Evolutionary conservation across 2,329 filamentous ascomycete genomes (phyloP).

Genomic region (Cryphonectria japonica): DNA sequence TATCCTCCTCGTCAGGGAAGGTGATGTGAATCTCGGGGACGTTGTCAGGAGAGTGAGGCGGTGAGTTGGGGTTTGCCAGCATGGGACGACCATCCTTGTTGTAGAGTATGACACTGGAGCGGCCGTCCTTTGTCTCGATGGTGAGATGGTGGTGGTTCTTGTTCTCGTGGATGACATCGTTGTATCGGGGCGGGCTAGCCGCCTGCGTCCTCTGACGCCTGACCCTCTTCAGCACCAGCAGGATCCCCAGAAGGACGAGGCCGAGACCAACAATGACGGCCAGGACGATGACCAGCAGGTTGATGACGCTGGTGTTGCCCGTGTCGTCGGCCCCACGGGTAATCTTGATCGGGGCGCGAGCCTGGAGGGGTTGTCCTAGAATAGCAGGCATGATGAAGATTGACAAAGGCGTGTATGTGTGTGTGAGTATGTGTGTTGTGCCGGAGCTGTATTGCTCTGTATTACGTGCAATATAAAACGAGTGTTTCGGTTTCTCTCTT

Average conservation of each 20-base stretch:
- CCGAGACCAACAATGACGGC: slow-evolving; percentile 72
- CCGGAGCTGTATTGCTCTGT: not conserved
- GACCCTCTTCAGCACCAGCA: slow-evolving; percentile 74
- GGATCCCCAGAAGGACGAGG: slow-evolving; percentile 67
- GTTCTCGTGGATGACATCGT: slow-evolving; percentile 51
- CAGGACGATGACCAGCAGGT: slow-evolving; percentile 79
- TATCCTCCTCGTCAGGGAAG: slow-evolving; percentile 87
- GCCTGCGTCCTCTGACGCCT: slow-evolving; percentile 50
- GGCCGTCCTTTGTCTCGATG: slow-evolving; percentile 61
- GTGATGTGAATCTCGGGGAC: slow-evolving; percentile 97
- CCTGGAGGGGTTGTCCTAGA: slow-evolving; percentile 36
- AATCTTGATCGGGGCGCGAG: slow-evolving; percentile 48
- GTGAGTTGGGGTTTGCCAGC: slow-evolving; percentile 73
- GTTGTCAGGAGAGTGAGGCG: slow-evolving; percentile 78
- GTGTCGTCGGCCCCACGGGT: slow-evolving; percentile 42
- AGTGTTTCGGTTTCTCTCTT: slow-evolving; percentile 9
- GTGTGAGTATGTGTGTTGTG: slow-evolving; percentile 26
- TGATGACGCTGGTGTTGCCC: slow-evolving; percentile 52
- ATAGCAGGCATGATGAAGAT: slow-evolving; percentile 44
- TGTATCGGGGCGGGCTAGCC: slow-evolving; percentile 70
- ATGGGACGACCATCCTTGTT: slow-evolving; percentile 77
- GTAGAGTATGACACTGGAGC: slow-evolving; percentile 75
- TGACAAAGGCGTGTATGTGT: slow-evolving; percentile 17
- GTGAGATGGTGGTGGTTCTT: slow-evolving; percentile 60
- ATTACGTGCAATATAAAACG: slow-evolving; percentile 11